phyloP scores from a whole-genome alignment of 768 basidiomycete genomes.

The Lepiota subincarnata region DNA sequence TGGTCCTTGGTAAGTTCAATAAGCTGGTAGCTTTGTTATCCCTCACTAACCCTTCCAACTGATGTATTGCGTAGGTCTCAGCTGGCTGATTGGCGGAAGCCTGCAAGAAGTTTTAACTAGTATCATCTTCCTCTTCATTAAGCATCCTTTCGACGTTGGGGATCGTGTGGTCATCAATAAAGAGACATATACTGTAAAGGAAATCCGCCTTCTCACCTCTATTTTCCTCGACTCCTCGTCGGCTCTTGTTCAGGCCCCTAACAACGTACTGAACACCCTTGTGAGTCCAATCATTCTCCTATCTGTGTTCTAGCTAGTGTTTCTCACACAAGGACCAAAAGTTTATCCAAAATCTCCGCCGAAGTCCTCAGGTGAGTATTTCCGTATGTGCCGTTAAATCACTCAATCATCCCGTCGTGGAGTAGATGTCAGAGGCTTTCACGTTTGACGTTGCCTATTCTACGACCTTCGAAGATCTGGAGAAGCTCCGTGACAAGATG shows the following conservation, averaged over 20 bases:
- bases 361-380: constrained; percentile 56
- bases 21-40: background rate
- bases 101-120: constrained; percentile 78
- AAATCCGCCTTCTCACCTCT: constrained; percentile 81
- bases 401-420: background rate
- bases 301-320: background rate
- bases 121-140: constrained; percentile 90
- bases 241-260: constrained; percentile 68
- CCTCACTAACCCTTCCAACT: background rate
- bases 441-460: constrained; percentile 74
- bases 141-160: constrained; percentile 80
- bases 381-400: background rate
- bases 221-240: constrained; percentile 62
- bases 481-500: constrained; percentile 75
- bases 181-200: constrained; percentile 73
- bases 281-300: constrained; percentile 27
- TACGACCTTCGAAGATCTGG: constrained; percentile 80
- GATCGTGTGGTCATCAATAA: constrained; percentile 59
- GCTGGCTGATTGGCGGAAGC: constrained; percentile 83
- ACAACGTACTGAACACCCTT: constrained; percentile 52
- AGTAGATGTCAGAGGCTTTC: constrained; percentile 74
- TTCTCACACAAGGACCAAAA: constrained; percentile 20
- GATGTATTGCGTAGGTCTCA: constrained; percentile 46
- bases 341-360: constrained; percentile 70
- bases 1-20: constrained; percentile 39